Evolutionary conservation across 1,284 basidiomycete genomes (phyloP).

Genomic region (Ustanciosporium gigantosporum): DNA sequence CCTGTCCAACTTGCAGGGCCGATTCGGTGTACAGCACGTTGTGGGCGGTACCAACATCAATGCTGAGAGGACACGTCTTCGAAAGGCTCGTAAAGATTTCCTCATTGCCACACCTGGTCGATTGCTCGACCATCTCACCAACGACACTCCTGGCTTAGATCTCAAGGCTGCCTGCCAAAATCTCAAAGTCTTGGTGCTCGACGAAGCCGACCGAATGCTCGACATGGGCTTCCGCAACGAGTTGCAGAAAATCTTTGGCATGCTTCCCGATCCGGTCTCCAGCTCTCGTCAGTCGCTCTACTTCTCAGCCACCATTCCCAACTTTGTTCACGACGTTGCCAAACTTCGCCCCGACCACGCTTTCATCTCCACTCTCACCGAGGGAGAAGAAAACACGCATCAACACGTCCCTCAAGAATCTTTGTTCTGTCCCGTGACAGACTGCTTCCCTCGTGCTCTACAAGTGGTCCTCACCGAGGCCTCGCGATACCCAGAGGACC

Average conservation of each 20-base stretch:
- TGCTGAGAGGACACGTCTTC: constrained; percentile 57
- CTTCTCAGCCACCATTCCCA: constrained; percentile 65
- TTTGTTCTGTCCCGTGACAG: constrained; percentile 29
- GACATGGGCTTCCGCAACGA: constrained; percentile 60
- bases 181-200: constrained; percentile 62
- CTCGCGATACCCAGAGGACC: constrained; percentile 23
- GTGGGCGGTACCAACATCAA: constrained; percentile 64
- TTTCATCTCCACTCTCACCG: constrained; percentile 70
- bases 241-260: constrained; percentile 55
- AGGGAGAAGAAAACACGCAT: constrained; percentile 71
- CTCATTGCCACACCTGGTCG: constrained; percentile 65
- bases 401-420: constrained; percentile 69
- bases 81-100: constrained; percentile 60
- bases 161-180: constrained; percentile 48
- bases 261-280: constrained; percentile 58
- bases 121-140: constrained; percentile 64
- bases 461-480: constrained; percentile 62
- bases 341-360: constrained; percentile 63
- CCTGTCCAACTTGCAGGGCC: constrained; percentile 34
- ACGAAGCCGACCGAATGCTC: constrained; percentile 65
- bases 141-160: constrained; percentile 56
- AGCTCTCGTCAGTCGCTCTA: constrained; percentile 64
- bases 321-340: constrained; percentile 61
- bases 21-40: constrained; percentile 60
- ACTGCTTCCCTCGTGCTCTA: constrained; percentile 65